Evolutionary conservation across 306 rosid genomes (phyloP), one percentile per base, ranked within the genome.

Genomic region (Gastrolobium villosum): DNA sequence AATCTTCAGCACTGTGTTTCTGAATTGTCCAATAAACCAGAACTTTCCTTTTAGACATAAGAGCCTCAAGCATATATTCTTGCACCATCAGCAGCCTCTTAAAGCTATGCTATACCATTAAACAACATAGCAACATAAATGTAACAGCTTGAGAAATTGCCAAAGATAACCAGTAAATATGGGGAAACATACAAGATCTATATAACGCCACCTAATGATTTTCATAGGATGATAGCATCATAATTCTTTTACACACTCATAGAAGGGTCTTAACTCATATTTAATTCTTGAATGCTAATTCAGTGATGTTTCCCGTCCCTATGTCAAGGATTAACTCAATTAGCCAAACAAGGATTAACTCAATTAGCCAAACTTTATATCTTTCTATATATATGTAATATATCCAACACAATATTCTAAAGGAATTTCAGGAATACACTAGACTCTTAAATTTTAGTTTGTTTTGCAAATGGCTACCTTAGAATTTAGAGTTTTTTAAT

Each of bases 21-120:
- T 9, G 32, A 60, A 44, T 7, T 9, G 7, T 20, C 45, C 57
- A 55, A 59, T 3, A 40, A 40, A 64, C 41, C 35, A 41, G 3
- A 72, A 41, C 76, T 34, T 45, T 1, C 30, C 55, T 6, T 7
- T 15, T 61, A 35, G 7, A 54, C 26, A 11, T 5, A 5, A 49
- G 11, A 60, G 56, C 30, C 82, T 49, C 3, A 71, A 40, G 30
- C 78, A 31, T 62, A 50, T 36, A 61, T 62, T n/a, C 50, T 34
- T 43, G 44, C 37, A 53, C 44, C 36, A 13, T 37, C 39, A 28
- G 49, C 7, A 10, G 46, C 34, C 20, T 35, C 43, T 50, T 36
- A 35, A 62, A 75, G 26, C 14, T 3, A 70, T 15, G 5, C 14
- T 32, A 44, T 44, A 34, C 43, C 37, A 65, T 20, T 7, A 28